phyloP scores from a whole-genome alignment of 371 early-diverging fungal genomes.

The Mortierella sp. region DNA sequence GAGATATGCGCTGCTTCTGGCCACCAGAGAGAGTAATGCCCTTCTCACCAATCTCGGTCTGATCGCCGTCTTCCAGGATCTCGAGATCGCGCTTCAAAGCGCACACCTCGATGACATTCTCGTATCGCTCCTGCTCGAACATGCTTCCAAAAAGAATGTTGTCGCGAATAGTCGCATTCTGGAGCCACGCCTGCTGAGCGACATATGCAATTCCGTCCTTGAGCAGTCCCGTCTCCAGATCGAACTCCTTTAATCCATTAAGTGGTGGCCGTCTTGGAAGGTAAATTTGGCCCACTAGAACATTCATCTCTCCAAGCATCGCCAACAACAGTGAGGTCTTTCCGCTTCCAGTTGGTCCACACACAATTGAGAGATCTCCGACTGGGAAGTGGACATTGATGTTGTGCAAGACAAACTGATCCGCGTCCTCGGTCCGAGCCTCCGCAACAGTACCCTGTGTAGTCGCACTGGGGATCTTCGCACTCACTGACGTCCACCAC shows the following conservation, averaged over 20 bases:
- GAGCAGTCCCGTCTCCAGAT: slow-evolving; percentile 57
- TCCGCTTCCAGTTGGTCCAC: slow-evolving; percentile 73
- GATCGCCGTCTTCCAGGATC: slow-evolving; percentile 86
- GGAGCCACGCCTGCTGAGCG: slow-evolving; percentile 89
- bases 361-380: slow-evolving; percentile 67
- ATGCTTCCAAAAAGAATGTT: slow-evolving; percentile 88
- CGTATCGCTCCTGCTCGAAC: slow-evolving; percentile 74
- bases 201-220: slow-evolving; percentile 77
- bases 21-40: slow-evolving; percentile 83
- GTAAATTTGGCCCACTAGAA: slow-evolving; percentile 58
- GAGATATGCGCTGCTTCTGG: slow-evolving; percentile 82
- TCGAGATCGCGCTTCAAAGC: slow-evolving; percentile 81
- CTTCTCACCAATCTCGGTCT: slow-evolving; percentile 94
- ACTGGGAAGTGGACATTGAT: slow-evolving; percentile 65
- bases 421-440: slow-evolving; percentile 41
- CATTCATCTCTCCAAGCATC: slow-evolving; percentile 73
- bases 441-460: slow-evolving; percentile 2
- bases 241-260: slow-evolving; percentile 44
- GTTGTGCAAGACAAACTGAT: slow-evolving; percentile 60
- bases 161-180: slow-evolving; percentile 84
- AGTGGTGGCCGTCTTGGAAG: slow-evolving; percentile 60
- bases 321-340: slow-evolving; percentile 75
- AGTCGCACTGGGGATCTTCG: slow-evolving; percentile 24
- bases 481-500: slow-evolving; percentile 57
- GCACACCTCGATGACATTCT: slow-evolving; percentile 69